Base-by-base conservation (phyloP, 495 filamentous ascomycete species). In the Neurospora terricola region DNA sequence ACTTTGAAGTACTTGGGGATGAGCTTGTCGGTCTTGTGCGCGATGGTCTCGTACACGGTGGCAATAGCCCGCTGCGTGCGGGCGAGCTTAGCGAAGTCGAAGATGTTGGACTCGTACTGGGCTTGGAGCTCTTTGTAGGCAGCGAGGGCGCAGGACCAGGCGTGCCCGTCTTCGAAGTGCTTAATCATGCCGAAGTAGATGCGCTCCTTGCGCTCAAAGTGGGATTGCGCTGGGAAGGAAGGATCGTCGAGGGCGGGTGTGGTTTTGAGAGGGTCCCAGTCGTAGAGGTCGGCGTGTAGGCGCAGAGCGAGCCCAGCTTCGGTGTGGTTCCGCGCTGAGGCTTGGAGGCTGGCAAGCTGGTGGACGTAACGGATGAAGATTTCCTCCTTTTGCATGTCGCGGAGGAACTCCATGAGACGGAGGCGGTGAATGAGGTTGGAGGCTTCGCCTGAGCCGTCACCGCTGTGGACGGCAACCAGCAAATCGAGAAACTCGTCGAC, bases 351-450 rank as follows among this genome's bases (percentile, higher is more conserved):
- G 14, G 94, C 93, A 4, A 99, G 86, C 79, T 97, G 94, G 78
- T 99, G 96, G 34, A 98, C 94, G 78, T 98, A 98, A 72, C 94
- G 91, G 75, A 97, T 92, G 80, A 94, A 99, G 74, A 98, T 97
- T 78, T 97, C 94, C 80, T 97, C 94, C 78, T 96, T 96, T 75
- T 95, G 92, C 93, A 97, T 96, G 79, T 98, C 95, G 79, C 93
- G 91, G 80, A 98, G 88, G 83, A 97, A 98, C 75, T 97, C 93
- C 96, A 98, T 97, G 43, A 99, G 82, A 77, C 93, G 89, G 68
- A 98, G 85, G 2, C 93, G 93, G 79, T 98, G 92, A 78, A 96
- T 90, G 69, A 94, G 88, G 73, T 90, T 88, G 62, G 90, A 91
- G 18, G 94, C 92, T 75, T 96, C 93, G 39, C 89, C 89, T 2